Percentiles rank a stretch among this genome's conserved stretches.
Evolutionary conservation across 2,329 filamentous ascomycete species (phyloP).

Genomic region (Tetracladium maxilliforme): DNA sequence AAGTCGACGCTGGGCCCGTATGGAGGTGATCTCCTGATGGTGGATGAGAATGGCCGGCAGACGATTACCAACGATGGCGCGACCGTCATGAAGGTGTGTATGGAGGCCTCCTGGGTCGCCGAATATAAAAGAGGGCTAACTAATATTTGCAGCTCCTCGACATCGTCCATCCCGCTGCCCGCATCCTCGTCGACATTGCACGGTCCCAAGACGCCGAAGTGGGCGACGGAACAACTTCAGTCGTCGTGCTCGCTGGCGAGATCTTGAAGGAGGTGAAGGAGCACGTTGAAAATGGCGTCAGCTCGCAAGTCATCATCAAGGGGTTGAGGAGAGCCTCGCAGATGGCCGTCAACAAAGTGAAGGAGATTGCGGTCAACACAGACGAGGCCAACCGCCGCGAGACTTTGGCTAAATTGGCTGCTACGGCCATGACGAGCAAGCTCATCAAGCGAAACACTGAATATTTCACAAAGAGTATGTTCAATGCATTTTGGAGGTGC

Average conservation of each 20-base stretch:
- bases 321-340: constrained; percentile 73
- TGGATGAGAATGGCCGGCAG: constrained; percentile 87
- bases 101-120: constrained; percentile 3
- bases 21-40: constrained; percentile 89
- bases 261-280: constrained; percentile 95
- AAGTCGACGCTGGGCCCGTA: constrained; percentile 93
- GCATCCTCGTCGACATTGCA: constrained; percentile 95
- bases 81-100: constrained; percentile 87
- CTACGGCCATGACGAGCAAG: constrained; percentile 98
- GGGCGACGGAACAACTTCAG: constrained; percentile 92
- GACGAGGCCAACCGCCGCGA: constrained; percentile 73
- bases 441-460: constrained; percentile 92
- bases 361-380: constrained; percentile 86
- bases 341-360: constrained; percentile 97
- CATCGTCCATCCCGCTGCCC: constrained; percentile 92
- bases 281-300: constrained; percentile 90
- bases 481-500: too few species aligned
- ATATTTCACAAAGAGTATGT: constrained; percentile 92
- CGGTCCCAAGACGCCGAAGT: constrained; percentile 98
- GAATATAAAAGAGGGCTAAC: constrained; percentile 4
- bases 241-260: constrained; percentile 94
- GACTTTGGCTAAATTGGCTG: constrained; percentile 78
- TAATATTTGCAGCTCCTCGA: constrained; percentile 60
- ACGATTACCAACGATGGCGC: constrained; percentile 99
- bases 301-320: constrained; percentile 96